Base-by-base conservation (phyloP, 2,329 filamentous ascomycete species). In the Malbranchea cinnamomea region DNA sequence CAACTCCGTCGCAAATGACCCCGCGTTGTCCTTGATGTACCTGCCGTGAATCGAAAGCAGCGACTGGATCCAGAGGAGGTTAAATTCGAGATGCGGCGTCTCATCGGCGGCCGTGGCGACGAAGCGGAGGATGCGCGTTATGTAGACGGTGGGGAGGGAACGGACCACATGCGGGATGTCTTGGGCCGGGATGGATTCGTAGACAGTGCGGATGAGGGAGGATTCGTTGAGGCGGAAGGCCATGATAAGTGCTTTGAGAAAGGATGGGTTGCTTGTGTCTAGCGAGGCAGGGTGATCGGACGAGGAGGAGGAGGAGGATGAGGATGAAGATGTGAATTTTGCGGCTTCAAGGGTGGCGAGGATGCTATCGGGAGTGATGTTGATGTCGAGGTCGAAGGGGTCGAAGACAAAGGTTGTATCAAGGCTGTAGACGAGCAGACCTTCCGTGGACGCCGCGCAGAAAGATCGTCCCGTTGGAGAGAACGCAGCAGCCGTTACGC, bases 371-470 rank as follows among this genome's bases (percentile, higher is more conserved):
- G 87, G 87, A 4, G 89, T 98, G 42, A 98, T 81, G 40, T 81
- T 80, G 48, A 95, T 79, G 53, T 93, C 85, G 10, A 98, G 73
- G 50, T 98, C 89, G 47, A 94, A 93, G 0, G 89, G 89, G 49
- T 98, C 89, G 48, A 98, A 98, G 37, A 84, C 71, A 16, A 89
- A 67, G 4, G 73, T 67, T 23, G 73, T 76, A 49, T 98, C 89
- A 15, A 98, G 64, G 39, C 81, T 89, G 63, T 95, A 98, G 38
- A 98, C 78, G 24, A 98, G 65, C 7, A 98, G 65, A 10, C 89
- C 89, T 58, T 98, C 89, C 0, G 89, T 95, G 6, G 82, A 89
- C 2, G 87, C 84, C 2, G 87, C 89, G 50, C 89, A 95, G 58
- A 98, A 98, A 0, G 84, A 72, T 9, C 80, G 74, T 6, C 87